Base-by-base conservation (phyloP, 768 basidiomycete genomes). In the Termitomyces titanicus region DNA sequence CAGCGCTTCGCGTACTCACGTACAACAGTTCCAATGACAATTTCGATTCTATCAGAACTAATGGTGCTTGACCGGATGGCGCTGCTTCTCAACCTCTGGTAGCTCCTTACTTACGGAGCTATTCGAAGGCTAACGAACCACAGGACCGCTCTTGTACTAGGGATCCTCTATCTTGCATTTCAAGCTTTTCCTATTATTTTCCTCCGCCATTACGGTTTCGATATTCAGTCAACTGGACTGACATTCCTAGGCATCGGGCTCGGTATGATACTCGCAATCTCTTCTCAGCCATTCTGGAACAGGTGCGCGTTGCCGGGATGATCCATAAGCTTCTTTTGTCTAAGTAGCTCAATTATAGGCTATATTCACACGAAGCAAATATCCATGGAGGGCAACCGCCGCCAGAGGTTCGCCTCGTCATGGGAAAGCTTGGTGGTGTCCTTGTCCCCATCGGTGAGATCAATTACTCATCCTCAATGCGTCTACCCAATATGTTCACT, bases 61-160 rank as follows among this genome's bases (percentile, higher is more conserved):
- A 70, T 89, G 5, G 39, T 81, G 0, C 79, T 74, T 47, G 88
- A 94, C 60, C 76, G 79, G n/a, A 93, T 92, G 89, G 86, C 86
- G 0, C 74, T 92, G 4, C 68, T 86, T 5, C 73, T 93, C 9
- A 79, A 90, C 65, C 66, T 79, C 13, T 92, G 90, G 91, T 86
- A 66, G 3, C 77, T 63, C 39, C 20, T 52, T 29, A 12, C 31
- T 45, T 15, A 17, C 20, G 5, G 31, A 27, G 37, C 33, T 24
- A 34, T 40, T 27, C 18, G 8, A 10, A 17, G 8, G 20, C 44
- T 44, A 17, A 54, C n/a, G 37, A 24, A 11, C 17, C 10, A 75
- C 61, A 86, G 88, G 73, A 85, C 81, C 0, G 72, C 81, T 0
- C 71, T 86, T 18, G 70, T 82, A 15, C 82, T 86, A 48, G 80